Conservation (phyloP, 345 rosid species). For the Cardamine resedifolia region DNA sequence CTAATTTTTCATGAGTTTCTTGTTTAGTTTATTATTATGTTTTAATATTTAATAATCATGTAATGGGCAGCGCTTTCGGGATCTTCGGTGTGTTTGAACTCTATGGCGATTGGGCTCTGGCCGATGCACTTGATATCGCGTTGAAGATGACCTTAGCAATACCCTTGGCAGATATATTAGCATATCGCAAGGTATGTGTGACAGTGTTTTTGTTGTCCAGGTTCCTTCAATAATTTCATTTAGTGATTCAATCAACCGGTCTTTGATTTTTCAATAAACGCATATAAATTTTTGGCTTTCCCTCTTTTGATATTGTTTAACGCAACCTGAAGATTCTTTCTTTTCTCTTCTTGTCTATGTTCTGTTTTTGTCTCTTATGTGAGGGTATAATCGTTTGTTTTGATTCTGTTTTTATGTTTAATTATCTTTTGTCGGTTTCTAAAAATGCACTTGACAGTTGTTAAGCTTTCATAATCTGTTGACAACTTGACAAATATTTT, state of each 20-base stretch:
- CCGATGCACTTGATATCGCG: conserved; percentile 90
- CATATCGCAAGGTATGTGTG: conserved; percentile 75
- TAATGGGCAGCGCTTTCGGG: conserved; percentile 83
- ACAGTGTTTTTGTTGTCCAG: background rate
- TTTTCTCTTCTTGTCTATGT: conserved; percentile 22
- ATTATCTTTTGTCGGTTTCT: background rate
- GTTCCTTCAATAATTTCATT: background rate
- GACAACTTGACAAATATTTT: background rate
- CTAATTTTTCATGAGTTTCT: too few species aligned
- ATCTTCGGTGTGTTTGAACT: conserved; percentile 96
- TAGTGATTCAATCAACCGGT: background rate
- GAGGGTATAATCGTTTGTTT: conserved; percentile 20
- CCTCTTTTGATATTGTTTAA: too few species aligned
- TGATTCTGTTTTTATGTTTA: conserved; percentile 13
- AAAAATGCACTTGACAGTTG: conserved; percentile 3
- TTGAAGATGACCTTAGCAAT: conserved; percentile 87
- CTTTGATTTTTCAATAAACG: background rate
- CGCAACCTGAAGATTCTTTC: conserved; percentile 22
- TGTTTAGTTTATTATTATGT: background rate
- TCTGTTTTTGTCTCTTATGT: conserved; percentile 34
- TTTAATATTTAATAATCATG: conserved; percentile 8
- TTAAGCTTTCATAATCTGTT: conserved; percentile 22
- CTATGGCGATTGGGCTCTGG: conserved; percentile 95
- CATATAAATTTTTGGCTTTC: background rate
- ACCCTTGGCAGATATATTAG: conserved; percentile 91